These are phyloP conservation scores for Solanum tarijense DNA, from an alignment of 257 asterid species.

Conservation along the genomic window DNA sequence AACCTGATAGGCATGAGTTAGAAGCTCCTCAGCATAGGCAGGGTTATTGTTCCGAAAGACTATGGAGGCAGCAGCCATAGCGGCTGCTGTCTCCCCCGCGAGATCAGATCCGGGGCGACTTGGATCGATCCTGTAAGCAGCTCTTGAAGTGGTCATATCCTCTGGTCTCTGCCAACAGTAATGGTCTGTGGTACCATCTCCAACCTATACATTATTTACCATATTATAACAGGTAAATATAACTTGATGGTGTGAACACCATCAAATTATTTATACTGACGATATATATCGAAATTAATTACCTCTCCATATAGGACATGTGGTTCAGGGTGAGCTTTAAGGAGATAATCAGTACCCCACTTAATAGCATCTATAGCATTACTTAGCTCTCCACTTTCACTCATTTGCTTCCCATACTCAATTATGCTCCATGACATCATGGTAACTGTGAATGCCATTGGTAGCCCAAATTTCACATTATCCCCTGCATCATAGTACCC, in stretches of 20 bases:
- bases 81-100: conserved; percentile 95
- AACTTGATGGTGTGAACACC: not conserved
- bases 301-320: conserved; percentile 92
- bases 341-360: conserved; percentile 96
- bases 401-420: conserved; percentile 78
- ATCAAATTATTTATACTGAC: not conserved
- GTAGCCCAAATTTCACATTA: conserved; percentile 90
- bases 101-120: conserved; percentile 86
- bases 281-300: not conserved
- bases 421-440: conserved; percentile 95
- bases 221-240: not conserved
- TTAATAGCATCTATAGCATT: conserved; percentile 82
- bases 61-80: conserved; percentile 89
- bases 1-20: conserved; percentile 74
- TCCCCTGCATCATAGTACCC: conserved; percentile 99
- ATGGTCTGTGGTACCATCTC: conserved; percentile 90
- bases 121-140: conserved; percentile 69
- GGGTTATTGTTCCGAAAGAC: conserved; percentile 61
- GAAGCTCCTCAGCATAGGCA: conserved; percentile 62
- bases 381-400: conserved; percentile 60
- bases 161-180: conserved; percentile 96
- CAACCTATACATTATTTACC: conserved; percentile 43
- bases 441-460: conserved; percentile 92
- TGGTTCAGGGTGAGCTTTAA: conserved; percentile 92
- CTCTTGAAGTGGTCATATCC: conserved; percentile 86